These are phyloP conservation scores for Mycena capillaripes DNA, from an alignment of 768 basidiomycete genomes.

Conservation along the genomic window DNA sequence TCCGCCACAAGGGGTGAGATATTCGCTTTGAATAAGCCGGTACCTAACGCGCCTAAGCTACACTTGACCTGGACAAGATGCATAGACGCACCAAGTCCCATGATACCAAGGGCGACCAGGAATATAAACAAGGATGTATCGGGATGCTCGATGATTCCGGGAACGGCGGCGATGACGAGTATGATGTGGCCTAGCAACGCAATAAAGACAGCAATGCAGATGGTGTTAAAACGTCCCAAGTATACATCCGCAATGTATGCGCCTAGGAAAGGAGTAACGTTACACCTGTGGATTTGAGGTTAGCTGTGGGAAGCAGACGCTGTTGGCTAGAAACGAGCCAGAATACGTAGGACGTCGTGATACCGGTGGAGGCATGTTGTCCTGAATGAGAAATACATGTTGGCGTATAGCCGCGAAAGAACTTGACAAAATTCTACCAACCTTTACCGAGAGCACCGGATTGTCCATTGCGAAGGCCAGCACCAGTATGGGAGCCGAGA, in stretches of 20 bases:
- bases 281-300: conserved; percentile 58
- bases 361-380: conserved; percentile 80
- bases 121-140: conserved; percentile 66
- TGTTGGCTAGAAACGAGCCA: conserved; percentile 56
- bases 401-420: neutral
- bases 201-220: conserved; percentile 70
- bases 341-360: conserved; percentile 79
- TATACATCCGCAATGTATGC: conserved; percentile 83
- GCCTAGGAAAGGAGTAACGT: conserved; percentile 75
- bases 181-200: conserved; percentile 56
- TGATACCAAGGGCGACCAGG: conserved; percentile 72
- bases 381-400: conserved; percentile 40
- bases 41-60: conserved; percentile 52
- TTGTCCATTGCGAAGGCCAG: conserved; percentile 66
- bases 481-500: conserved; percentile 73
- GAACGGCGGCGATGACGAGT: conserved; percentile 50
- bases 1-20: conserved; percentile 86
- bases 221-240: conserved; percentile 82
- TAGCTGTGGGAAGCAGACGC: neutral
- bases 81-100: conserved; percentile 56
- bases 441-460: conserved; percentile 76
- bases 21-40: conserved; percentile 84
- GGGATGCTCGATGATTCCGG: conserved; percentile 70
- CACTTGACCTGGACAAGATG: neutral
- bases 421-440: neutral